Evolutionary conservation across 1,284 basidiomycete species (phyloP), one percentile per base, ranked within the genome.

Genomic region (Fomes fomentarius): DNA sequence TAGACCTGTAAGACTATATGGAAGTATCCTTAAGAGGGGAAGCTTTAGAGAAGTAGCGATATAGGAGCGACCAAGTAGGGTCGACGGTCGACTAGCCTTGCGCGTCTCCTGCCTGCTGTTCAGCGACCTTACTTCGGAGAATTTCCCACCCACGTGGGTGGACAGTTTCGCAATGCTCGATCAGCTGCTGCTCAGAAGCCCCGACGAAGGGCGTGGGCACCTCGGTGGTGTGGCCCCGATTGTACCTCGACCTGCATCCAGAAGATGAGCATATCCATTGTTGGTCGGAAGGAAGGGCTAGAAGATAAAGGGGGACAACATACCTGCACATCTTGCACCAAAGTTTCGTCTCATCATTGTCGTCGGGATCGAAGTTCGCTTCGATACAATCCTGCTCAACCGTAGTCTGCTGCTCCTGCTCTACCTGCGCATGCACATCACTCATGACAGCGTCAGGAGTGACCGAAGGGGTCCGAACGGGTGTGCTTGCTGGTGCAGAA

Each of bases 281-380:
- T n/a, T n/a, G n/a, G n/a, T n/a, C n/a, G n/a, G n/a, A n/a, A n/a
- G n/a, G n/a, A n/a, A n/a, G n/a, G n/a, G n/a, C n/a, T n/a, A n/a
- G 15, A 8, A 40, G 33, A 12, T 17, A 35, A 15, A 8, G 25
- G 14, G 4, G 26, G 17, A 4, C 7, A 28, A 74, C 83, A 64
- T 53, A 83, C 84, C 69, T 61, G 75, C 84, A 86, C 47, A 83
- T 69, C 51, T 65, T 69, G 56, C 83, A 85, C 50, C 50, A 62
- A 12, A 58, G 50, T 45, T 74, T 68, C 14, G 65, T 66, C 26
- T 73, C 67, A 45, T 72, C 69, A 7, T 70, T 72, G 14, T 77
- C 76, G 31, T 71, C 70, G 31, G 75, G 76, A 3, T 54, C 54
- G 42, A 81, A 80, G 39, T 83, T 69, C 31, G 71, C 66, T 25